These are phyloP conservation scores for Dioszegia hungarica DNA, from an alignment of 768 basidiomycete species.

Conservation along the genomic window DNA sequence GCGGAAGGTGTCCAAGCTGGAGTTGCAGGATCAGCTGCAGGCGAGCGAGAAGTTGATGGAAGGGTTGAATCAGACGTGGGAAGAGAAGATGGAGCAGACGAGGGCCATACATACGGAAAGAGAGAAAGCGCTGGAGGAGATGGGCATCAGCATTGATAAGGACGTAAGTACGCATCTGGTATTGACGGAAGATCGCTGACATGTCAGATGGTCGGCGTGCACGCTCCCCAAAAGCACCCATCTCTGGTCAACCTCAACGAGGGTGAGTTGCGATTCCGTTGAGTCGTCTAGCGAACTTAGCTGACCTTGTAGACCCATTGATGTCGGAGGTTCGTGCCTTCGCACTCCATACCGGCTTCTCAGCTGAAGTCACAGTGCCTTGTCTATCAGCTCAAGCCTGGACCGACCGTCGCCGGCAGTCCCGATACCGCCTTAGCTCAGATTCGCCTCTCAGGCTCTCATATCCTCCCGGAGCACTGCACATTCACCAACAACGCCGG, in stretches of 20 bases:
- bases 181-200: neutral
- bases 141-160: slow-evolving; percentile 97
- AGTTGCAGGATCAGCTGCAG: slow-evolving; percentile 85
- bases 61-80: slow-evolving; percentile 90
- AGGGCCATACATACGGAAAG: slow-evolving; percentile 94
- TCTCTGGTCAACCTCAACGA: slow-evolving; percentile 49
- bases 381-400: slow-evolving; percentile 75
- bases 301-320: slow-evolving; percentile 64
- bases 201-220: slow-evolving; percentile 78
- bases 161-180: slow-evolving; percentile 41
- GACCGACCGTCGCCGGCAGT: slow-evolving; percentile 76
- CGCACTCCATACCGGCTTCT: slow-evolving; percentile 53
- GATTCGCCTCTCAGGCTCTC: slow-evolving; percentile 86
- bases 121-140: slow-evolving; percentile 93
- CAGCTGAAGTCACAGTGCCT: slow-evolving; percentile 26
- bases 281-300: neutral
- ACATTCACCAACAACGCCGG: slow-evolving; percentile 81
- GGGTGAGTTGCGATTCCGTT: slow-evolving; percentile 20
- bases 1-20: slow-evolving; percentile 94
- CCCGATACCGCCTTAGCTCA: slow-evolving; percentile 73
- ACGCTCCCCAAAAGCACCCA: slow-evolving; percentile 81
- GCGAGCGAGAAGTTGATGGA: slow-evolving; percentile 82
- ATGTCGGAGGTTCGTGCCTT: slow-evolving; percentile 87
- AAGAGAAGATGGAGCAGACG: slow-evolving; percentile 72
- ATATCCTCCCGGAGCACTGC: slow-evolving; percentile 89